Conservation (phyloP, 2,329 filamentous ascomycete species). For the Neofusicoccum sp. region DNA sequence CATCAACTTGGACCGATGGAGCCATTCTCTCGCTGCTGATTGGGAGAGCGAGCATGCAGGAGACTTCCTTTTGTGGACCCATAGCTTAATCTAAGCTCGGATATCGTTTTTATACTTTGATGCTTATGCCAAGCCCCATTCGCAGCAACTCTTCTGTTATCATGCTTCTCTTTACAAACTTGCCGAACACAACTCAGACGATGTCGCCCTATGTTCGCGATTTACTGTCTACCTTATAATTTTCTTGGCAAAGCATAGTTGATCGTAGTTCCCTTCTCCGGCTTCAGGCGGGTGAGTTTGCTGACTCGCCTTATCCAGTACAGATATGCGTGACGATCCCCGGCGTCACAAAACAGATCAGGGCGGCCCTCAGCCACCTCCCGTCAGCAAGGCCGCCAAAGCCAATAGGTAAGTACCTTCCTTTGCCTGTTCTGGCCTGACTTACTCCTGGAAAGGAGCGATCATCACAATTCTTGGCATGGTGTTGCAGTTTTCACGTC, state of each 20-base stretch:
- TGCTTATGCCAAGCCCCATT: background rate
- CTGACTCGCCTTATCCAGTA: background rate
- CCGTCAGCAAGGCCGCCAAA: background rate
- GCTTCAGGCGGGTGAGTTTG: background rate
- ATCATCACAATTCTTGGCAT: constrained; percentile 11
- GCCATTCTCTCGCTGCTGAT: background rate
- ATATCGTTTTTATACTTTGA: background rate
- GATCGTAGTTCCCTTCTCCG: background rate
- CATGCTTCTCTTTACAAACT: background rate
- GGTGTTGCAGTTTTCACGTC: background rate
- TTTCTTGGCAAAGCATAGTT: background rate
- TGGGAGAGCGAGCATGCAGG: background rate
- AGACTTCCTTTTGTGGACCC: background rate
- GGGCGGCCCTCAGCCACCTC: background rate
- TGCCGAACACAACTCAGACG: background rate
- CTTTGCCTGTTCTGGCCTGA: too few species aligned
- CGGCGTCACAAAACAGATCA: background rate
- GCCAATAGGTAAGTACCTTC: too few species aligned
- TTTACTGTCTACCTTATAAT: background rate
- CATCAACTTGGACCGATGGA: background rate
- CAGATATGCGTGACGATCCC: background rate
- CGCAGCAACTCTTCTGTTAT: background rate
- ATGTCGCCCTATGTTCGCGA: background rate
- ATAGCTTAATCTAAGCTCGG: background rate
- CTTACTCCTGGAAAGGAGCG: too few species aligned